Conservation (phyloP, 2,329 filamentous ascomycete genomes). For the Colletotrichum phormii region DNA sequence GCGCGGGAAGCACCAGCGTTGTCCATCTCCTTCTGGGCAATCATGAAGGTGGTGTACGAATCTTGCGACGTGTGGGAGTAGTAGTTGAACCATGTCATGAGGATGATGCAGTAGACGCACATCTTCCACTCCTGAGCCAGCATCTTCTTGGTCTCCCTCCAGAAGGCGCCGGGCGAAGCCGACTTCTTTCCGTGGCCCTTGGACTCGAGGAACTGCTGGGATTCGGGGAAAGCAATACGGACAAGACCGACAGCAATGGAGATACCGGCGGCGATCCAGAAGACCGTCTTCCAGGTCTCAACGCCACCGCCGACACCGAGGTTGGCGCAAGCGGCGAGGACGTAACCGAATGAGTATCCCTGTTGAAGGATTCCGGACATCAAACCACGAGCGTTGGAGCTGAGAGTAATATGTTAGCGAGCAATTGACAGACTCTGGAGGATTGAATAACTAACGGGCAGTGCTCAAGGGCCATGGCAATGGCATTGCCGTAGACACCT, state of each 20-base stretch:
- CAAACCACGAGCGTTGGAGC: slow-evolving; percentile 76
- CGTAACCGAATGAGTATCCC: slow-evolving; percentile 84
- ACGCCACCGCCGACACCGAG: slow-evolving; percentile 75
- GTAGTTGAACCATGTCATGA: slow-evolving; percentile 83
- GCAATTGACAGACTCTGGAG: accelerated
- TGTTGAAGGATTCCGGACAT: slow-evolving; percentile 88
- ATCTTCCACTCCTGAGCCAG: slow-evolving; percentile 78
- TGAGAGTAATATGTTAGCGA: slow-evolving; percentile 41
- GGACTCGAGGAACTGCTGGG: slow-evolving; percentile 78
- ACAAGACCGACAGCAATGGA: slow-evolving; percentile 77
- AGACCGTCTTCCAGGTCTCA: slow-evolving; percentile 80
- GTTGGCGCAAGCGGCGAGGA: slow-evolving; percentile 81
- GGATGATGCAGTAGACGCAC: slow-evolving; percentile 79
- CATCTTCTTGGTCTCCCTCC: slow-evolving; percentile 76
- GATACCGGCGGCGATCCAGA: slow-evolving; percentile 75
- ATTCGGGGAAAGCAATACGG: slow-evolving; percentile 78
- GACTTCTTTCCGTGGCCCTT: slow-evolving; percentile 65
- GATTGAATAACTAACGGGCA: slow-evolving; percentile 66
- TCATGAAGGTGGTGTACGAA: slow-evolving; percentile 85
- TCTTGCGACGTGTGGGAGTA: slow-evolving; percentile 86
- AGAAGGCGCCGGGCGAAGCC: slow-evolving; percentile 66
- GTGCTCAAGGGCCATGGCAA: slow-evolving; percentile 82
- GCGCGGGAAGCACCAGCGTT: slow-evolving; percentile 76
- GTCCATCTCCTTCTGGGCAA: slow-evolving; percentile 75
- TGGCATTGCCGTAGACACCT: slow-evolving; percentile 82